Evolutionary conservation across 2,329 filamentous ascomycete genomes (phyloP).

Genomic region (Curvularia lunata): DNA sequence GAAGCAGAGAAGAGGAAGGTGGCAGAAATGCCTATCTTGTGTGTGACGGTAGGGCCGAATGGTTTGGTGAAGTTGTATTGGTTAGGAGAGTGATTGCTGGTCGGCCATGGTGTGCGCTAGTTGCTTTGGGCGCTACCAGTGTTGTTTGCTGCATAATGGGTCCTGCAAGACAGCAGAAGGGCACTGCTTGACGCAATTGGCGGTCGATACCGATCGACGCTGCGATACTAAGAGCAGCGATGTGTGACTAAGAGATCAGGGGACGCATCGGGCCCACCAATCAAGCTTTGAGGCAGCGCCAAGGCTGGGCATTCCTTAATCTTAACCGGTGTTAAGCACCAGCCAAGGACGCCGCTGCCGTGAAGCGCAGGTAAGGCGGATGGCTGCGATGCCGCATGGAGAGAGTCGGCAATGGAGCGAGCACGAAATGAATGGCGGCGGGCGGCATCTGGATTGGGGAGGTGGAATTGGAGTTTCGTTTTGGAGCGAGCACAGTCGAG

Average conservation of each 20-base stretch:
- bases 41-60: constrained; percentile 18
- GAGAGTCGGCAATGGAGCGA: background rate
- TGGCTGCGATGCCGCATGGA: background rate
- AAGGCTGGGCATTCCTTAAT: constrained; percentile 34
- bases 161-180: background rate
- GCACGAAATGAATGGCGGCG: background rate
- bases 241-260: constrained; percentile 12
- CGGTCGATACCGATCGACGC: constrained; percentile 18
- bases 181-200: constrained; percentile 13
- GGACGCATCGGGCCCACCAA: constrained; percentile 24
- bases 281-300: constrained; percentile 30
- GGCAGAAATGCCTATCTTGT: constrained; percentile 15
- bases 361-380: background rate
- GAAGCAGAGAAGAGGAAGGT: background rate
- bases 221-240: constrained; percentile 4
- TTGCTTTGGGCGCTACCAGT: constrained; percentile 4
- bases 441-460: constrained; percentile 25
- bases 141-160: background rate
- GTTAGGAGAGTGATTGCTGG: constrained; percentile 11
- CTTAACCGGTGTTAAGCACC: constrained; percentile 34
- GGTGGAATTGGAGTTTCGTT: constrained; percentile 22
- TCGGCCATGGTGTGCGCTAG: constrained; percentile 8
- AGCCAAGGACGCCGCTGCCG: constrained; percentile 8
- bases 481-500: constrained; percentile 3
- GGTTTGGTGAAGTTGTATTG: constrained; percentile 11